phyloP scores from a whole-genome alignment of 371 early-diverging fungal genomes.

The Mucor piriformis region DNA sequence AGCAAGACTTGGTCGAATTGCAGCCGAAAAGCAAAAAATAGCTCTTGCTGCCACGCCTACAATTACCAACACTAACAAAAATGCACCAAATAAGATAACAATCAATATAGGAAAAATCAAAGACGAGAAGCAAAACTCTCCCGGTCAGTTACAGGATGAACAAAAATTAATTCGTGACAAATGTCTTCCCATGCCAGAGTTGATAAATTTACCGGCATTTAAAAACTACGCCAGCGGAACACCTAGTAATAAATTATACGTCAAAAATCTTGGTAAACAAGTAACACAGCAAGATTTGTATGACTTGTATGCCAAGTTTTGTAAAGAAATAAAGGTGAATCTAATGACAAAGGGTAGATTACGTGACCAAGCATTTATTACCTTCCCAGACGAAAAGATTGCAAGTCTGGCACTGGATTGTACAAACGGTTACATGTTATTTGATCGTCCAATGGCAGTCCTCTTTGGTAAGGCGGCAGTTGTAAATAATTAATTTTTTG shows the following conservation, averaged over 20 bases:
- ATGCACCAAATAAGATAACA: not conserved
- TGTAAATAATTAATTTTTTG: not conserved
- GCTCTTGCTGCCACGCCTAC: slow-evolving; percentile 1
- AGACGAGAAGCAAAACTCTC: not conserved
- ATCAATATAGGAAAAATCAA: slow-evolving; percentile 12
- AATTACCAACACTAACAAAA: not conserved
- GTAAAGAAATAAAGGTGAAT: slow-evolving; percentile 24
- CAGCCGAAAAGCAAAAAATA: slow-evolving; percentile 28
- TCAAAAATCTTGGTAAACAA: slow-evolving; percentile 46
- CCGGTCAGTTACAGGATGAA: slow-evolving; percentile 1
- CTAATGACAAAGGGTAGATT: slow-evolving; percentile 42
- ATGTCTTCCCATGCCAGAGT: slow-evolving; percentile 20
- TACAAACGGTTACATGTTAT: slow-evolving; percentile 34
- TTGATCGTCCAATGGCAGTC: slow-evolving; percentile 40
- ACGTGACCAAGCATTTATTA: slow-evolving; percentile 48
- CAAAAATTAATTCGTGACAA: slow-evolving; percentile 15
- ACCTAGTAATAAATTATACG: slow-evolving; percentile 32
- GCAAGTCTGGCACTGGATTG: slow-evolving; percentile 38
- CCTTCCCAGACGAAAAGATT: slow-evolving; percentile 16
- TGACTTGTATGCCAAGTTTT: slow-evolving; percentile 31
- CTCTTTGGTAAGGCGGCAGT: slow-evolving; percentile 18
- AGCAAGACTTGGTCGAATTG: slow-evolving; percentile 21
- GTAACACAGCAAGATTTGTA: slow-evolving; percentile 34
- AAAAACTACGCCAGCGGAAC: slow-evolving; percentile 34
- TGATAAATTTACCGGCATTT: slow-evolving; percentile 31